Conservation (phyloP, 2,329 filamentous ascomycete species). For the Metarhizium brunneum region DNA sequence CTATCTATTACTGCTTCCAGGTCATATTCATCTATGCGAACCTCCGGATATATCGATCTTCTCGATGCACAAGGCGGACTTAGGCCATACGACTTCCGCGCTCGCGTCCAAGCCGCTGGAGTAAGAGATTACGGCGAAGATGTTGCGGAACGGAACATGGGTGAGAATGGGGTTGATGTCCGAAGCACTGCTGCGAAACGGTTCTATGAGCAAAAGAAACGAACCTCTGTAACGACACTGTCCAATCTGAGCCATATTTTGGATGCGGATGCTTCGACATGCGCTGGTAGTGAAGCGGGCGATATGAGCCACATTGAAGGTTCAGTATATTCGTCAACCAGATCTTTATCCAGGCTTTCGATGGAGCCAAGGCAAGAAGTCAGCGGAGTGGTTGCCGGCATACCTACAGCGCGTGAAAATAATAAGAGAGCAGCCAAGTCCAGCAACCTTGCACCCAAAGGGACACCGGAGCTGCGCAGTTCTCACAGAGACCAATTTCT, state of each 20-base stretch:
- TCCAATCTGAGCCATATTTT: slow-evolving; percentile 1
- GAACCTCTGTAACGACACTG: background rate
- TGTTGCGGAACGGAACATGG: slow-evolving; percentile 48
- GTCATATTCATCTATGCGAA: background rate
- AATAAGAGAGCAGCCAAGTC: background rate
- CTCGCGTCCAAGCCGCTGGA: slow-evolving; percentile 36
- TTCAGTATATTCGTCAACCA: background rate
- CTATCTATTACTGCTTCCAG: background rate
- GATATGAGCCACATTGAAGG: background rate
- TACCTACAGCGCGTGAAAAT: background rate
- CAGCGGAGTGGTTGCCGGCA: background rate
- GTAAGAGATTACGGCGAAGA: slow-evolving; percentile 48
- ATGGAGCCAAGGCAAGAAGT: slow-evolving; percentile 1
- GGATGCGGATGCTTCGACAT: background rate
- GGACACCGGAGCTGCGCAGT: background rate
- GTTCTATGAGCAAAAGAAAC: slow-evolving; percentile 16
- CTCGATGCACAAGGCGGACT: slow-evolving; percentile 27
- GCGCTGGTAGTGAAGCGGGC: slow-evolving; percentile 1
- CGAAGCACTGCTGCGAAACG: slow-evolving; percentile 21
- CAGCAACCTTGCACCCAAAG: background rate
- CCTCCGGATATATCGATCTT: slow-evolving; percentile 3
- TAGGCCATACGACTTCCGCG: slow-evolving; percentile 34
- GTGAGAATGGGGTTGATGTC: slow-evolving; percentile 23
- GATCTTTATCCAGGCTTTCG: background rate
- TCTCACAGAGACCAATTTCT: background rate